phyloP scores from a whole-genome alignment of 176 grass and related monocot genomes.

The Areca catechu region DNA sequence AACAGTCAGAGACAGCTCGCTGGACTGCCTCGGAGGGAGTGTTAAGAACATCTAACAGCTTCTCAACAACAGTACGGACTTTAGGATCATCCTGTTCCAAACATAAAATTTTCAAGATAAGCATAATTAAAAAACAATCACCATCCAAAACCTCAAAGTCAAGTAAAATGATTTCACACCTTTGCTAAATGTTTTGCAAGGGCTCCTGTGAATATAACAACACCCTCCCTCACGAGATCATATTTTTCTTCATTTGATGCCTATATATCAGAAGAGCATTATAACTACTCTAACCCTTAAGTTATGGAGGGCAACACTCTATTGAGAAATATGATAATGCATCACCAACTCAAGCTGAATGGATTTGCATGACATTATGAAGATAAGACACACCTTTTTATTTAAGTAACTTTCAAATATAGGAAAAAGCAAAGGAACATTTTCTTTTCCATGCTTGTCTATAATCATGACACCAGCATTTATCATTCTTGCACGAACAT shows the following conservation, averaged over 20 bases:
- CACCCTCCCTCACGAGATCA: conserved; percentile 95
- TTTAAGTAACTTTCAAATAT: conserved; percentile 99
- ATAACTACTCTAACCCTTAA: neutral
- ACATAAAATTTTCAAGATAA: neutral
- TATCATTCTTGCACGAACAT: conserved; percentile 96
- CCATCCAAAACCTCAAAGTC: neutral
- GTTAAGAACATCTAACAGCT: conserved; percentile 87
- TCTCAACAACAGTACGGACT: conserved; percentile 95
- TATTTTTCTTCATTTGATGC: conserved; percentile 93
- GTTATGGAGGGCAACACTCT: too few species aligned
- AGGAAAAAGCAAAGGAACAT: conserved; percentile 93
- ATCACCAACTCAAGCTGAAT: too few species aligned
- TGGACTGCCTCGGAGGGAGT: conserved; percentile 96
- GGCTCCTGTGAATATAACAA: conserved; percentile 97
- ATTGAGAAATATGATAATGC: too few species aligned
- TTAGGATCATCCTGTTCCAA: conserved; percentile 88
- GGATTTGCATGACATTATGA: too few species aligned
- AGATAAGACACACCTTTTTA: conserved; percentile 47
- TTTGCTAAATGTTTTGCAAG: conserved; percentile 97
- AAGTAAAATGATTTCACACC: conserved; percentile 31
- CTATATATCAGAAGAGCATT: conserved; percentile 23
- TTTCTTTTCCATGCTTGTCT: conserved; percentile 96
- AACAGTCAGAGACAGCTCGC: conserved; percentile 85
- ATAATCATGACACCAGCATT: conserved; percentile 95
- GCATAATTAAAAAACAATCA: neutral